These are phyloP conservation scores for Cicer chorassanicum DNA, from an alignment of 306 rosid species.

Conservation along the genomic window DNA sequence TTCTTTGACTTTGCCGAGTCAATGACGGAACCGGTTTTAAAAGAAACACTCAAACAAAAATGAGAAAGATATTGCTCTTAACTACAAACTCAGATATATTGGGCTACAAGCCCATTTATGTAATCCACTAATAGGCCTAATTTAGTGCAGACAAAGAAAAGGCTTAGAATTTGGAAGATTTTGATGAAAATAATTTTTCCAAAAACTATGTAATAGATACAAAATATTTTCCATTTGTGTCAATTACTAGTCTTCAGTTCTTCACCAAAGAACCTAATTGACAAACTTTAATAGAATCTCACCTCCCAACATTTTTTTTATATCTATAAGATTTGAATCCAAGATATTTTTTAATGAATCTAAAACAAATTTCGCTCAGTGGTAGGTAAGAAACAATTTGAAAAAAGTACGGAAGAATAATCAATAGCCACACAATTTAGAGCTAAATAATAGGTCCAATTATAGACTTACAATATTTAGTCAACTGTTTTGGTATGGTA, in stretches of 20 bases:
- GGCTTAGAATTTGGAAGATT: background rate
- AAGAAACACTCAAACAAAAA: too few species aligned
- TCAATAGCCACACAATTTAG: background rate
- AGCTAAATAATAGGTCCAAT: background rate
- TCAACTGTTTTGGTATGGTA: too few species aligned
- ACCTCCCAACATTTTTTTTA: too few species aligned
- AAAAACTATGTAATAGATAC: background rate
- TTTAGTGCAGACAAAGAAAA: background rate
- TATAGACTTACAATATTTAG: too few species aligned
- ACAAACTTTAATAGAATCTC: background rate
- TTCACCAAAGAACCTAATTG: background rate
- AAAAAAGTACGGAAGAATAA: background rate
- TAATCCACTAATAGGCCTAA: background rate
- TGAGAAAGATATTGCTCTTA: too few species aligned
- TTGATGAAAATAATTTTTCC: background rate
- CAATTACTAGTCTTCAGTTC: background rate
- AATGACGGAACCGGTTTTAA: too few species aligned
- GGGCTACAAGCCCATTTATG: background rate
- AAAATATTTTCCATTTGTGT: background rate
- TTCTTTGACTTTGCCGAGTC: too few species aligned
- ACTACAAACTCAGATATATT: too few species aligned
- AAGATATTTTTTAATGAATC: background rate
- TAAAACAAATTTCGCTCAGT: background rate
- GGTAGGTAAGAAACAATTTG: background rate
- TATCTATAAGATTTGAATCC: background rate